phyloP scores from a whole-genome alignment of 2,329 filamentous ascomycete species.

The Taxawa tesnikishii region DNA sequence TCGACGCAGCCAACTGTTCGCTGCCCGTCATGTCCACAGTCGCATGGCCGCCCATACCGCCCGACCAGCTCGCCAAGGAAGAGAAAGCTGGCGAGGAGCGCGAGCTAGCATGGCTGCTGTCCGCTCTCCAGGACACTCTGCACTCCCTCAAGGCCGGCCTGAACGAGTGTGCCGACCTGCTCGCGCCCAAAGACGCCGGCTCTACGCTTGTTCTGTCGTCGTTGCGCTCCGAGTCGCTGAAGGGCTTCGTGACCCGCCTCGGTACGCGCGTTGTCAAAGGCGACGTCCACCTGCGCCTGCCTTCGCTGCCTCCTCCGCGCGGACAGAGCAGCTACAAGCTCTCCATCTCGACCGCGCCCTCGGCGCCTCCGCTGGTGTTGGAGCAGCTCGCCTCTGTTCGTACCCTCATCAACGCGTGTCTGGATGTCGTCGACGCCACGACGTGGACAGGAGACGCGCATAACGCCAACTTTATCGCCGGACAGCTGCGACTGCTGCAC shows the following conservation, averaged over 20 bases:
- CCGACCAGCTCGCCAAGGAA: constrained; percentile 37
- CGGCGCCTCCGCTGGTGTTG: constrained; percentile 48
- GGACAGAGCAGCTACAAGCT: constrained; percentile 39
- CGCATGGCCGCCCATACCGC: constrained; percentile 46
- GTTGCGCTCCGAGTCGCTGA: constrained; percentile 74
- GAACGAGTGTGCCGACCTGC: constrained; percentile 76
- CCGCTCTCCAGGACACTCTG: constrained; percentile 48
- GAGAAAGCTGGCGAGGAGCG: constrained; percentile 41
- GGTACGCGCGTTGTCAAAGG: constrained; percentile 88
- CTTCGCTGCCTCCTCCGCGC: constrained; percentile 47
- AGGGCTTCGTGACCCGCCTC: constrained; percentile 81
- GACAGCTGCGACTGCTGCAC: constrained; percentile 45
- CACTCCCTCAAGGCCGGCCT: constrained; percentile 56
- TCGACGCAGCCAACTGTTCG: background rate
- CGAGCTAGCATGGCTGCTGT: constrained; percentile 53
- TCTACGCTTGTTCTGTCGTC: constrained; percentile 86
- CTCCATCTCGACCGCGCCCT: constrained; percentile 38
- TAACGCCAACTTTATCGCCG: constrained; percentile 44
- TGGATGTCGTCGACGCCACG: constrained; percentile 72
- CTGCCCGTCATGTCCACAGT: constrained; percentile 43
- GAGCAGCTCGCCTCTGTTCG: constrained; percentile 60
- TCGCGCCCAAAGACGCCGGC: constrained; percentile 73
- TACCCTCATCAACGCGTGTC: constrained; percentile 66
- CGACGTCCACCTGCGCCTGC: constrained; percentile 64
- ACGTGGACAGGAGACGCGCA: constrained; percentile 57